These are phyloP conservation scores for Komagataella kurtzmanii DNA, from an alignment of 805 yeast genomes.

Conservation along the genomic window DNA sequence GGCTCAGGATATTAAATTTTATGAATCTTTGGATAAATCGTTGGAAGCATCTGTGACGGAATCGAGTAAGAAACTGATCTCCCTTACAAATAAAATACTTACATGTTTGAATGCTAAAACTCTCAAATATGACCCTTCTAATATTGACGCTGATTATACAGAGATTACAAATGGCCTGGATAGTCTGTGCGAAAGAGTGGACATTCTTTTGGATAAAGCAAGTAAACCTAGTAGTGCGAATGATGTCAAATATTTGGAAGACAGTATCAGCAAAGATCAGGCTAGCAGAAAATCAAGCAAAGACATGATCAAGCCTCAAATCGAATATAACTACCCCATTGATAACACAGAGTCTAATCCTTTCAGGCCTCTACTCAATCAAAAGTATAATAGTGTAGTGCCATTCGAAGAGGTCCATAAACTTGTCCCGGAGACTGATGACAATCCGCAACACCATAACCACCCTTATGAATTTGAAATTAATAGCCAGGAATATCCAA, in stretches of 20 bases:
- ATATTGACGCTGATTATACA: constrained; percentile 22
- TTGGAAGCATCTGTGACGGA: constrained; percentile 31
- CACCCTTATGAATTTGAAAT: constrained; percentile 83
- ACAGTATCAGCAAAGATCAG: constrained; percentile 11
- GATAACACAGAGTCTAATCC: constrained; percentile 63
- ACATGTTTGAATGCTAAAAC: constrained; percentile 9
- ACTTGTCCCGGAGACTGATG: constrained; percentile 22
- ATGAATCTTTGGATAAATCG: constrained; percentile 50
- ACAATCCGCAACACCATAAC: constrained; percentile 43
- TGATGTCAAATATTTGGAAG: constrained; percentile 36
- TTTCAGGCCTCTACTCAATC: constrained; percentile 57
- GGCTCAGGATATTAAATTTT: constrained; percentile 71
- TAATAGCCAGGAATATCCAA: constrained; percentile 54
- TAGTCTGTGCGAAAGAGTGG: constrained; percentile 61
- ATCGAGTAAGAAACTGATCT: constrained; percentile 16
- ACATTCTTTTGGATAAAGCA: constrained; percentile 44
- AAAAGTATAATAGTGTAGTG: constrained; percentile 59
- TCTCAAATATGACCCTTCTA: constrained; percentile 9
- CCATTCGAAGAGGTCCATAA: constrained; percentile 38
- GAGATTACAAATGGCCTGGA: constrained; percentile 56
- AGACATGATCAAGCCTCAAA: constrained; percentile 56
- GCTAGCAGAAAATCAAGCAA: constrained; percentile 7
- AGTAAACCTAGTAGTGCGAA: constrained; percentile 10
- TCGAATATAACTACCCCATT: constrained; percentile 36
- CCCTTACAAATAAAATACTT: constrained; percentile 12